A percentile compares a stretch with the other conserved stretches of the same genome.
These are phyloP conservation scores for Trifolium subterraneum DNA, from an alignment of 306 rosid species.

Conservation along the genomic window DNA sequence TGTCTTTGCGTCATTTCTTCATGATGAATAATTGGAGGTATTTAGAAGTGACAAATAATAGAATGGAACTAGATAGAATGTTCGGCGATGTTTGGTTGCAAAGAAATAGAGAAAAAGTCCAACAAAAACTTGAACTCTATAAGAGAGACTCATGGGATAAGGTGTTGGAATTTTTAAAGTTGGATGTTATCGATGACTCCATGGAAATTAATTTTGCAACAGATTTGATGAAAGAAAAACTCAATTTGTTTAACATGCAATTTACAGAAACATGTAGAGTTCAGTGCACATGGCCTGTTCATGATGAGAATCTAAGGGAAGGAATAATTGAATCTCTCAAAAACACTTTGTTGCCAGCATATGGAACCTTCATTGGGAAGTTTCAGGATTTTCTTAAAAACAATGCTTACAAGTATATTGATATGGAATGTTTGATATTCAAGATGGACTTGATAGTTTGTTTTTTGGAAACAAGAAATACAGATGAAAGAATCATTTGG, in stretches of 20 bases:
- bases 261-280: constrained; percentile 11
- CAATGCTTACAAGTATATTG: not conserved
- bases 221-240: constrained; percentile 1
- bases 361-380: constrained; percentile 10
- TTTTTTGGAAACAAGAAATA: not conserved
- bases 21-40: not conserved
- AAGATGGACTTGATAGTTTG: not conserved
- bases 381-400: not conserved
- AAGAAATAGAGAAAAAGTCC: constrained; percentile 47
- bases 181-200: constrained; percentile 40
- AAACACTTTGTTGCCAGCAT: constrained; percentile 5
- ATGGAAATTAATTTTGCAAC: not conserved
- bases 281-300: constrained; percentile 17
- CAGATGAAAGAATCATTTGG: not conserved
- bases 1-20: not conserved
- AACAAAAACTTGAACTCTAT: constrained; percentile 43
- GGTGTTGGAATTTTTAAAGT: constrained; percentile 53
- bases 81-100: constrained; percentile 58
- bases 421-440: not conserved
- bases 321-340: not conserved
- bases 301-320: not conserved
- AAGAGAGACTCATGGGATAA: constrained; percentile 60
- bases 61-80: too few species aligned
- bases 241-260: constrained; percentile 4
- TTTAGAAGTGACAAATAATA: constrained; percentile 43